Evolutionary conservation across 2,329 filamentous ascomycete species (phyloP).

Genomic region (Huntiella moniliformis): DNA sequence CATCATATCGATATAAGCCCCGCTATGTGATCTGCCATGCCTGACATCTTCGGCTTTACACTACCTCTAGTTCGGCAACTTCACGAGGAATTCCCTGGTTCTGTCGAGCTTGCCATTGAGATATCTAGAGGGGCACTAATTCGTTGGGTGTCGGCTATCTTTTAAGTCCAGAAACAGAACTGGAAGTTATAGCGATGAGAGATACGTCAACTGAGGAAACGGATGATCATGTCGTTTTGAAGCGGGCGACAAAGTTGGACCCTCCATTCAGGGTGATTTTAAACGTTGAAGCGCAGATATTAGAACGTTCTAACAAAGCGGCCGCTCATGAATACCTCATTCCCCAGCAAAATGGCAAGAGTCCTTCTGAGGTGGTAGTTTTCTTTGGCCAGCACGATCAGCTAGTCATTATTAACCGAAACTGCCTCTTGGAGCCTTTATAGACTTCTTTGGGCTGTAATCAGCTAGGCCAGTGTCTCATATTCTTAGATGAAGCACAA

Average conservation of each 20-base stretch:
- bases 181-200: conserved; percentile 17
- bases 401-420: conserved; percentile 31
- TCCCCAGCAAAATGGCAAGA: conserved; percentile 8
- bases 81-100: conserved; percentile 17
- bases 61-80: conserved; percentile 17
- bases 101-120: conserved; percentile 24
- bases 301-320: conserved; percentile 40
- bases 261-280: conserved; percentile 38
- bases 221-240: conserved; percentile 26
- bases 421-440: conserved; percentile 28
- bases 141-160: conserved; percentile 44
- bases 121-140: conserved; percentile 42
- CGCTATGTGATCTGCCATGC: conserved; percentile 35
- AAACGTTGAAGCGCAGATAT: conserved; percentile 51
- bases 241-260: conserved; percentile 21
- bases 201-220: conserved; percentile 10
- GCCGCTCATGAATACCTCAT: conserved; percentile 37
- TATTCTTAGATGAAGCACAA: conserved; percentile 54
- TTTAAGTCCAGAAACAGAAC: conserved; percentile 31
- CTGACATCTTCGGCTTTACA: conserved; percentile 31
- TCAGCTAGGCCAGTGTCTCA: conserved; percentile 38
- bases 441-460: conserved; percentile 37
- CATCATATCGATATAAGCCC: conserved; percentile 31
- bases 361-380: conserved; percentile 21
- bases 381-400: conserved; percentile 40